Evolutionary conservation across 257 asterid genomes (phyloP).

Genomic region (Solanum microdontum): DNA sequence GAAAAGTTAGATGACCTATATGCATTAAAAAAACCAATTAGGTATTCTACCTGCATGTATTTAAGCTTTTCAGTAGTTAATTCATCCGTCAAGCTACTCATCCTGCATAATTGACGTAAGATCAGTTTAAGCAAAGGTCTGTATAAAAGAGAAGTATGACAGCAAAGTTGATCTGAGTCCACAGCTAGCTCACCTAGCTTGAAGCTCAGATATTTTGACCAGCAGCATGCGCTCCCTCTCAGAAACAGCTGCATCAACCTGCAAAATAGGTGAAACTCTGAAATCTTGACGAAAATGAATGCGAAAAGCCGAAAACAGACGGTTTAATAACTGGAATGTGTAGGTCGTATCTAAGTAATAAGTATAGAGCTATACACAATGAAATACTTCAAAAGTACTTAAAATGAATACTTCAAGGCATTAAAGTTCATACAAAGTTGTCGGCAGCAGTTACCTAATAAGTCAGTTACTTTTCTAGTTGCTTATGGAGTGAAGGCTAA

Average conservation of each 20-base stretch:
- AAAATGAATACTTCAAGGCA: neutral
- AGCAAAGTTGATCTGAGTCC: neutral
- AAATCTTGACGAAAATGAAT: neutral
- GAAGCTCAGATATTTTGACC: slow-evolving; percentile 70
- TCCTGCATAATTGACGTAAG: slow-evolving; percentile 34
- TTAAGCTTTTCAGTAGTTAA: slow-evolving; percentile 63
- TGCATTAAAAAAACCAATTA: neutral
- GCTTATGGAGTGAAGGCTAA: neutral
- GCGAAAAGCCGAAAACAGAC: neutral
- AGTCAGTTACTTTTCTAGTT: neutral
- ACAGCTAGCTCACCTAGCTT: slow-evolving; percentile 49
- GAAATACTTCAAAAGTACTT: neutral
- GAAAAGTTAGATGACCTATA: neutral
- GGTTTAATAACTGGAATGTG: neutral
- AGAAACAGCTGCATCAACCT: slow-evolving; percentile 54
- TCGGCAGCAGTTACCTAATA: neutral
- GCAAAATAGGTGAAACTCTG: slow-evolving; percentile 3
- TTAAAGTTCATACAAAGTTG: neutral
- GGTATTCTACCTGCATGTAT: slow-evolving; percentile 48
- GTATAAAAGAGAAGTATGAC: neutral
- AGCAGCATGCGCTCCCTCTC: slow-evolving; percentile 78
- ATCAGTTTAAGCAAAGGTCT: slow-evolving; percentile 7
- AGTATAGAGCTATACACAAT: neutral
- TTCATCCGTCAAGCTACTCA: slow-evolving; percentile 74
- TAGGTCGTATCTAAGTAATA: neutral